These are phyloP conservation scores for Phytophthora capsici DNA, from an alignment of 352 stramenopile genomes.

Conservation along the genomic window DNA sequence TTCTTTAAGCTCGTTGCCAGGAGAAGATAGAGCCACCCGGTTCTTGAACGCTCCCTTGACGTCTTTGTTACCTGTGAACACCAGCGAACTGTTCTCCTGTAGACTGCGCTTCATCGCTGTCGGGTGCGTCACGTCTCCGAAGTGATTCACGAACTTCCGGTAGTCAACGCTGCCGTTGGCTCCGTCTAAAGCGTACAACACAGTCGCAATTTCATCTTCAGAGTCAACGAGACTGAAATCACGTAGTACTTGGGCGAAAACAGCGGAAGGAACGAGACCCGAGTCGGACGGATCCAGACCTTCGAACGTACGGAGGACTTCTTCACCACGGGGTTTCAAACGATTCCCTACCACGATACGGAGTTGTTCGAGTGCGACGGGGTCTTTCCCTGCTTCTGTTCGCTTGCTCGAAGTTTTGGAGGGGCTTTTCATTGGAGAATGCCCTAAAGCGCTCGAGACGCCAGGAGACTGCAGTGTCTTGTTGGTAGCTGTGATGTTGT, in stretches of 20 bases:
- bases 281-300: conserved; percentile 51
- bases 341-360: conserved; percentile 68
- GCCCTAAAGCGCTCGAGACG: conserved; percentile 39
- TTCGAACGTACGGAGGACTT: conserved; percentile 59
- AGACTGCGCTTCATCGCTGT: conserved; percentile 37
- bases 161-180: conserved; percentile 60
- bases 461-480: conserved; percentile 64
- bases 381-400: conserved; percentile 25
- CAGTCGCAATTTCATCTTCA: conserved; percentile 39
- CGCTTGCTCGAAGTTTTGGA: conserved; percentile 22
- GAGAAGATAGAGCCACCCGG: conserved; percentile 59
- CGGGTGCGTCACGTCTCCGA: conserved; percentile 47
- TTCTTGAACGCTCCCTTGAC: conserved; percentile 69
- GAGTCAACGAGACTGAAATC: conserved; percentile 56
- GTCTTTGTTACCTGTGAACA: conserved; percentile 56
- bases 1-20: conserved; percentile 76
- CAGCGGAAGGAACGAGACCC: conserved; percentile 45
- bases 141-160: conserved; percentile 64
- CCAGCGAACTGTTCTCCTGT: conserved; percentile 70
- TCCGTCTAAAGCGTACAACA: conserved; percentile 14
- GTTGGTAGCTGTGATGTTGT: conserved; percentile 31
- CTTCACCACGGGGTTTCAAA: conserved; percentile 40
- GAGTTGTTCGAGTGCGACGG: conserved; percentile 61
- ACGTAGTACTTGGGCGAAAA: conserved; percentile 60
- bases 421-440: conserved; percentile 11